phyloP scores from a whole-genome alignment of 2,329 filamentous ascomycete species.

The Neophaeococcomyces aloes region DNA sequence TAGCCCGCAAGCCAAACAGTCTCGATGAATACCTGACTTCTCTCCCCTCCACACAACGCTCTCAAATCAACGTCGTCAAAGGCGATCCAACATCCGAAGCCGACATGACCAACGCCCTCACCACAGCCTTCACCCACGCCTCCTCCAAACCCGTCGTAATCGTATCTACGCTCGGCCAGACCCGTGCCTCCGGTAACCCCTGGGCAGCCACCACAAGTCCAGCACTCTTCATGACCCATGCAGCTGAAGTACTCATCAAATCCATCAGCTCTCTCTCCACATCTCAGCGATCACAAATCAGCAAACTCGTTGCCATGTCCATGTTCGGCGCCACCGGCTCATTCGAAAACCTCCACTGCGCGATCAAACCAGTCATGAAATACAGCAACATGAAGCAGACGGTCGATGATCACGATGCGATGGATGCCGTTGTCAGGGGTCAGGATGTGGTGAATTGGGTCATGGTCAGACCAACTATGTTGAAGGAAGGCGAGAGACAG shows the following conservation, averaged over 20 bases:
- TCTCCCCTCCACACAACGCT: slow-evolving; percentile 8
- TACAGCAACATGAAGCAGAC: slow-evolving; percentile 39
- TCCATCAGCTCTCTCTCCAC: slow-evolving; percentile 21
- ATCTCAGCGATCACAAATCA: slow-evolving; percentile 30
- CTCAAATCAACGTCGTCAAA: slow-evolving; percentile 17
- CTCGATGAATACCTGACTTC: slow-evolving; percentile 14
- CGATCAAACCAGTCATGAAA: slow-evolving; percentile 37
- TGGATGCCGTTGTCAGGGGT: slow-evolving; percentile 34
- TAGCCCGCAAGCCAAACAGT: slow-evolving; percentile 28
- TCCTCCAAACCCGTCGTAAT: slow-evolving; percentile 27
- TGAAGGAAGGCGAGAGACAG: slow-evolving; percentile 32
- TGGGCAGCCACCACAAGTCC: slow-evolving; percentile 38
- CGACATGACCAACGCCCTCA: slow-evolving; percentile 17
- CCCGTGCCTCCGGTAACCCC: slow-evolving; percentile 37
- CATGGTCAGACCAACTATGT: slow-evolving; percentile 36
- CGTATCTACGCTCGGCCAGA: slow-evolving; percentile 41
- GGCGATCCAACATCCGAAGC: slow-evolving; percentile 20
- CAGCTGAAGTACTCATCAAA: slow-evolving; percentile 25
- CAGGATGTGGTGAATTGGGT: slow-evolving; percentile 31
- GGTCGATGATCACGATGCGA: slow-evolving; percentile 39
- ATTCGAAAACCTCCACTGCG: slow-evolving; percentile 31
- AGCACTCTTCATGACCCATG: slow-evolving; percentile 37
- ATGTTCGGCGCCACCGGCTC: slow-evolving; percentile 42
- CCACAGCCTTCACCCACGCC: not conserved
- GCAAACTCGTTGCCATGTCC: slow-evolving; percentile 41